These are phyloP conservation scores for Yamadazyma mexicana DNA, from an alignment of 1,139 yeast species.

Conservation along the genomic window DNA sequence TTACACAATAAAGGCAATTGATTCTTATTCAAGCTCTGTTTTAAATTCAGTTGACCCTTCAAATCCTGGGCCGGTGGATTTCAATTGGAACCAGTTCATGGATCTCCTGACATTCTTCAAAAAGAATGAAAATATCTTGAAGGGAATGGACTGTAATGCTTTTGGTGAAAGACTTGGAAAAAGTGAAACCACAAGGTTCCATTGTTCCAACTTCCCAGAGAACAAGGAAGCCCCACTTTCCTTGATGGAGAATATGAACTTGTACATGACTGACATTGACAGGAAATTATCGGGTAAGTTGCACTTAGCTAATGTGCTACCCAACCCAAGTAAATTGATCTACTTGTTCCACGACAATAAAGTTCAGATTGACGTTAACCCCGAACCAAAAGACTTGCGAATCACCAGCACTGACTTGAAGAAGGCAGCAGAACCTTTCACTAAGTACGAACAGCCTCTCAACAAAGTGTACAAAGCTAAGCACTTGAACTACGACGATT, in stretches of 20 bases:
- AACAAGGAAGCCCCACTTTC: conserved; percentile 11
- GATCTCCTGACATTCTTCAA: conserved; percentile 10
- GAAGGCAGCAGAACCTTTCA: conserved; percentile 5
- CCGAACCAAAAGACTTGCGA: conserved; percentile 4
- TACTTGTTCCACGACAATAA: conserved; percentile 15
- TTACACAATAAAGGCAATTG: conserved; percentile 6
- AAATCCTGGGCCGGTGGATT: conserved; percentile 9
- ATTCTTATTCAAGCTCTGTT: conserved; percentile 9
- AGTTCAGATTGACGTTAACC: conserved; percentile 12
- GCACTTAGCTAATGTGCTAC: conserved; percentile 12
- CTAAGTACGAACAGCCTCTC: conserved; percentile 7
- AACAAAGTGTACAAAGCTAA: conserved; percentile 6
- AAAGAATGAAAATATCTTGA: conserved; percentile 7
- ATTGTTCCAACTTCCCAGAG: conserved; percentile 17
- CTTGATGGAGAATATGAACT: conserved; percentile 13
- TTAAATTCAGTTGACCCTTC: conserved; percentile 3
- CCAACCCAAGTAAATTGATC: conserved; percentile 15
- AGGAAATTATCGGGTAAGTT: conserved; percentile 14
- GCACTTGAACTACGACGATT: conserved; percentile 12
- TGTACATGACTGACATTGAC: conserved; percentile 11
- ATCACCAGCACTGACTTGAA: conserved; percentile 1
- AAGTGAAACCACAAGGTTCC: conserved; percentile 13
- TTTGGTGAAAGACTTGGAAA: conserved; percentile 14
- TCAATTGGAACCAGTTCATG: conserved; percentile 16
- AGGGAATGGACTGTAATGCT: conserved; percentile 14